Percentiles rank a stretch among this genome's conserved stretches.
These are phyloP conservation scores for Cardiospermum halicacabum DNA, from an alignment of 345 rosid genomes.

Conservation along the genomic window DNA sequence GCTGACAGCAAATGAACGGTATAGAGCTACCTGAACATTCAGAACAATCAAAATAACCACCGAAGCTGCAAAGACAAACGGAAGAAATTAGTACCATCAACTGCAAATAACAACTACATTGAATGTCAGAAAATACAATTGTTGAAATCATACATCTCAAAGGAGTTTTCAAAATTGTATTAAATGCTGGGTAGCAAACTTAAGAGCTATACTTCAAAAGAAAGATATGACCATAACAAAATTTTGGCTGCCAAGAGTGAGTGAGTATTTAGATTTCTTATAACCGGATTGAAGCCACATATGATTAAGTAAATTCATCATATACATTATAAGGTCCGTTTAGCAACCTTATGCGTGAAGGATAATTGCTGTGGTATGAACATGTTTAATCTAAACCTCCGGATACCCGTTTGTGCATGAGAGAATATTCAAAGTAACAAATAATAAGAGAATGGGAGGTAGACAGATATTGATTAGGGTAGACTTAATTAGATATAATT, in stretches of 20 bases:
- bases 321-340: too few relatives aligned
- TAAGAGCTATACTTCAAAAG: background rate
- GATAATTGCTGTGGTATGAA: too few relatives aligned
- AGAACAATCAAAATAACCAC: conserved; percentile 54
- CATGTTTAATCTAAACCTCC: too few relatives aligned
- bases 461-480: too few relatives aligned
- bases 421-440: too few relatives aligned
- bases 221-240: background rate
- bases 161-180: background rate
- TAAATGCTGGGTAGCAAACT: background rate
- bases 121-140: background rate
- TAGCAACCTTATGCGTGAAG: too few relatives aligned
- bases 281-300: background rate
- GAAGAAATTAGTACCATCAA: conserved; percentile 7
- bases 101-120: background rate
- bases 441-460: too few relatives aligned
- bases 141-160: background rate
- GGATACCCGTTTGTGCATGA: too few relatives aligned
- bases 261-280: background rate
- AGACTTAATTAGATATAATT: too few relatives aligned
- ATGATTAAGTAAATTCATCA: too few relatives aligned
- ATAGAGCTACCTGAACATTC: conserved; percentile 87
- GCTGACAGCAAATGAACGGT: conserved; percentile 59
- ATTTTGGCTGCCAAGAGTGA: background rate
- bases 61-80: conserved; percentile 54